These are phyloP conservation scores for Hippophae rhamnoides DNA, from an alignment of 306 rosid species.

Conservation along the genomic window DNA sequence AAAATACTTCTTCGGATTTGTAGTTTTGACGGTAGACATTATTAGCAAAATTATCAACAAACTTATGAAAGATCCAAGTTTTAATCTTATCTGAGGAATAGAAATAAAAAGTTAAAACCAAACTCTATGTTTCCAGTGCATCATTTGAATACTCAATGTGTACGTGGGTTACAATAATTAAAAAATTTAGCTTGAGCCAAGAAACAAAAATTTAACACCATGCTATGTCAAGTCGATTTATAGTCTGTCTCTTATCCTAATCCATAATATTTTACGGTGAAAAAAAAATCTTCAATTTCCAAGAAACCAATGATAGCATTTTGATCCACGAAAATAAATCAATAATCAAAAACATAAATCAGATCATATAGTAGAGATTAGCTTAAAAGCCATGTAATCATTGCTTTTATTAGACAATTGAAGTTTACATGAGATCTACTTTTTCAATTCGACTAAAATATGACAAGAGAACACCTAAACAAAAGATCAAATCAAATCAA, in stretches of 20 bases:
- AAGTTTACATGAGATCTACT: conserved; percentile 88
- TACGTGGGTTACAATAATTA: not conserved
- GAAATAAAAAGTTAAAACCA: not conserved
- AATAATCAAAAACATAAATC: not conserved
- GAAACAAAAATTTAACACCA: not conserved
- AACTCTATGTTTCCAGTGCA: no score
- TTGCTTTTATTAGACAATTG: conserved; percentile 77
- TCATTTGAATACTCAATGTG: not conserved
- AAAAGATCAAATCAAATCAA: not conserved
- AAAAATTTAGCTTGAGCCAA: not conserved
- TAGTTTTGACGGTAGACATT: conserved; percentile 66
- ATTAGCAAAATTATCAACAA: conserved; percentile 10
- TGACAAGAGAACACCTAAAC: not conserved
- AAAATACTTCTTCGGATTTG: no score
- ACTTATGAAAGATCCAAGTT: conserved; percentile 4
- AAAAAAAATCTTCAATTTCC: no score
- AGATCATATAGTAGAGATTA: conserved; percentile 9
- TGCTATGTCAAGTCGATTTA: no score
- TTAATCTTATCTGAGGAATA: not conserved
- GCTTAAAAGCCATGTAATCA: conserved; percentile 82
- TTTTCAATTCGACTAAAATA: conserved; percentile 68
- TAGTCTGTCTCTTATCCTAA: no score
- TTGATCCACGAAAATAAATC: not conserved
- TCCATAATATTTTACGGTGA: no score
- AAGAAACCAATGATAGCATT: not conserved